Base-by-base conservation (phyloP, 176 grass and related monocot genomes). In the Aegilops sharonensis region DNA sequence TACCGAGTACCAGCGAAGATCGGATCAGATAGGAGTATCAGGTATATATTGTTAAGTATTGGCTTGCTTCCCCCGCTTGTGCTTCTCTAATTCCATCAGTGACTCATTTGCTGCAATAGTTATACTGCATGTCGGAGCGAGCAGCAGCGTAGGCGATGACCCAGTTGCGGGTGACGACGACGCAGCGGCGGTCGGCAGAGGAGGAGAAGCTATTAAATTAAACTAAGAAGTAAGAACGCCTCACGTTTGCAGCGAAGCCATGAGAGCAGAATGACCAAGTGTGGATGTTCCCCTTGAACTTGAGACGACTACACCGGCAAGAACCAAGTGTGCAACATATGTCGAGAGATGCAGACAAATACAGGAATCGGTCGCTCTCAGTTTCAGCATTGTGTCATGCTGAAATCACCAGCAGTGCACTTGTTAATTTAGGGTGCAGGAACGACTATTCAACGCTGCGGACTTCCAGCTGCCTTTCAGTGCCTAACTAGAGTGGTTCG, bases 81-180 rank as follows among this genome's bases (percentile, higher is more conserved):
- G 86, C 32, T 74, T 52, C 79, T 82, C 78, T 76, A 67, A 87
- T 76, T 42, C 70, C 79, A 82, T 67, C 79, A 31, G 32, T 15
- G n/a, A 17, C n/a, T 30, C 42, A 82, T n/a, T 47, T 25, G 43
- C 40, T 25, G 42, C 3, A 74, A 52, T 30, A 52, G 12, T 75
- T 73, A 45, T 75, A 42, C 36, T 37, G 15, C 30, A 50, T 83
- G 86, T 82, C 79, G 42, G 86, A 40, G 15, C 18, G 13, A 82
- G 42, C 72, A 18, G 45, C 45, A 17, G 23, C 45, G 14, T 31
- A 54, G 6, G 42, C 15, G 72, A 29, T 48, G 72, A 50, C 72
- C 24, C 23, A 50, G 42, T 30, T 75, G 72, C 2, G 50, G 50
- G 50, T 54, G 50, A 54, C 23, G 24, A 24, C 47, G 72, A 75